Evolutionary conservation across 306 rosid species (phyloP), one percentile per base, ranked within the genome.

Genomic region (Quercus alba): DNA sequence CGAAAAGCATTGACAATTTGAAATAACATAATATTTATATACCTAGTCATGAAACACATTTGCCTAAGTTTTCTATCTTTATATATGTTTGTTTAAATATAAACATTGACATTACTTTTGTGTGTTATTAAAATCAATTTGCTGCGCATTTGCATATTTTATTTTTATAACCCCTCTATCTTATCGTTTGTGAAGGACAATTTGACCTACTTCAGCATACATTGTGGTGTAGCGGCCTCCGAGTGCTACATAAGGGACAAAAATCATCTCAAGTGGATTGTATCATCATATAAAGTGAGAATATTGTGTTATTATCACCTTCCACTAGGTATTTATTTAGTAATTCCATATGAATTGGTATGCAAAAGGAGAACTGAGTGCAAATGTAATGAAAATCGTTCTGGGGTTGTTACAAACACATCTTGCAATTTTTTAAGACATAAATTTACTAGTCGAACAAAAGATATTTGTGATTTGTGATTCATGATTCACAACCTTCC

Each of bases 131-230:
- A 51, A 44, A 4, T 5, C 31, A 62, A 3, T 26, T 26, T 62
- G 38, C 3, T 71, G 33, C 20, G 51, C 58, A 14, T 46, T 25
- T 55, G 56, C 35, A 66, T 62, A 41, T 70, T 57, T 51, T 3
- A 13, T 41, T 19, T 51, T 6, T 7, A n/a, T 79, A 44, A 69
- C 54, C 79, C 28, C 75, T 81, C 70, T 8, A 69, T 78, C 49
- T 52, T 5, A 75, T 81, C 76, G 1, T 31, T 20, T 61, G 70
- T 72, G 51, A 41, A 70, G 38, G 85, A 81, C 84, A 84, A 75
- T 7, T 77, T 77, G 70, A 84, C 84, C 86, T 72, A 82, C 80
- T 59, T 41, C 69, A 74, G 75, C 83, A 82, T 77, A 76, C 56
- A 80, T 68, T 46, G 74, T 75, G 83, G 23, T 20, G 19, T 49